phyloP scores from a whole-genome alignment of 148 eudicot species.

The Drosera capensis region DNA sequence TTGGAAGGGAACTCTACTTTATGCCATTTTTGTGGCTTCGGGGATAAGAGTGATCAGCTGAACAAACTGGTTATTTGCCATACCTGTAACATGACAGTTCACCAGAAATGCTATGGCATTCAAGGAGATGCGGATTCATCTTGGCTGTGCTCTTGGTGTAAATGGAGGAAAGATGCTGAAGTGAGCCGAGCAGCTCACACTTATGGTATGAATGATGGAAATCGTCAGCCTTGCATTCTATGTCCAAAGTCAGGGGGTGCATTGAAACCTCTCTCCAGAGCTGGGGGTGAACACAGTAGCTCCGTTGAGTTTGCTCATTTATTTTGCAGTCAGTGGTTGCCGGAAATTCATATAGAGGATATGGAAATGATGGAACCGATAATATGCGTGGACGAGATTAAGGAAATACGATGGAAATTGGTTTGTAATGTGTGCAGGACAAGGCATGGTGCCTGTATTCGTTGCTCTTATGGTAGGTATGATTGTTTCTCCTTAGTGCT shows the following conservation, averaged over 20 bases:
- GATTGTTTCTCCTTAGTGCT: too few species aligned
- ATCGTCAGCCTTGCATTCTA: conserved; percentile 51
- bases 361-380: conserved; percentile 81
- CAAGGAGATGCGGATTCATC: conserved; percentile 39
- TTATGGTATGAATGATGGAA: too few species aligned
- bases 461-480: conserved; percentile 98
- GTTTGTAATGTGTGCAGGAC: conserved; percentile 79
- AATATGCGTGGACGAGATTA: conserved; percentile 42
- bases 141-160: conserved; percentile 88
- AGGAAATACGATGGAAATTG: conserved; percentile 59
- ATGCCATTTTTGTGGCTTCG: conserved; percentile 80
- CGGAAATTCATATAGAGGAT: conserved; percentile 68
- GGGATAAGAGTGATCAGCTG: conserved; percentile 55
- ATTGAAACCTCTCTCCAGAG: conserved; percentile 43
- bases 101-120: conserved; percentile 89
- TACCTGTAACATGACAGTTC: conserved; percentile 66
- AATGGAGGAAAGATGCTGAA: conserved; percentile 21
- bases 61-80: conserved; percentile 57
- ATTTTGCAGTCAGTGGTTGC: conserved; percentile 90
- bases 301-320: conserved; percentile 60
- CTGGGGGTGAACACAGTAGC: conserved; percentile 19
- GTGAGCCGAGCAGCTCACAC: conserved; percentile 7
- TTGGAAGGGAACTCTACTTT: conserved; percentile 43
- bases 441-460: conserved; percentile 73
- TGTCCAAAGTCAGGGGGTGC: conserved; percentile 86